Evolutionary conservation across 108 stramenopile genomes (phyloP).

Genomic region (Pelagomonas calceolata): DNA sequence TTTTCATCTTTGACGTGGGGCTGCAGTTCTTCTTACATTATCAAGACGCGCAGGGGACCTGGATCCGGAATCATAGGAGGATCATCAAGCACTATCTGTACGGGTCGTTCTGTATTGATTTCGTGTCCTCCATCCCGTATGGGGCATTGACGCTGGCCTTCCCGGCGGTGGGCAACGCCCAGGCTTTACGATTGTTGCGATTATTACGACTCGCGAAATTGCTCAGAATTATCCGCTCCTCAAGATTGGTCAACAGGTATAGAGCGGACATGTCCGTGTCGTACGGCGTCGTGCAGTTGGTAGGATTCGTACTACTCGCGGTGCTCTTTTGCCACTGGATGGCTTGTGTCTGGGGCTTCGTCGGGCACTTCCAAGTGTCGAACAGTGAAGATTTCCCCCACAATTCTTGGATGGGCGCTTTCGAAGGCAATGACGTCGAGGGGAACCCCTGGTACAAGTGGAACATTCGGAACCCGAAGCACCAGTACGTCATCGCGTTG

Average conservation of each 20-base stretch:
- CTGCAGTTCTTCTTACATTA: constrained; percentile 3
- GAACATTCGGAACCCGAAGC: neutral
- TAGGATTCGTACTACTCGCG: neutral
- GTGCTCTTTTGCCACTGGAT: neutral
- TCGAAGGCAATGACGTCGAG: neutral
- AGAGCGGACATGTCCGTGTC: neutral
- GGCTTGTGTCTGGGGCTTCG: neutral
- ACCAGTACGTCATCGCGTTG: neutral
- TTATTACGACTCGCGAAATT: neutral
- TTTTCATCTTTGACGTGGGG: neutral
- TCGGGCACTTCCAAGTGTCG: neutral
- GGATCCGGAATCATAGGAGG: neutral
- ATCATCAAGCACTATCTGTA: neutral
- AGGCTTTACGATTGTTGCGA: neutral
- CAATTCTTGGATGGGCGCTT: neutral
- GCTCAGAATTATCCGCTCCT: neutral
- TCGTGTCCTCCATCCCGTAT: constrained; percentile 1
- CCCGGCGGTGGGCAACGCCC: neutral
- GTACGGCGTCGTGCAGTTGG: neutral
- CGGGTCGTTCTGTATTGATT: neutral
- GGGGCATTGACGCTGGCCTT: neutral
- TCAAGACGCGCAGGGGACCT: neutral
- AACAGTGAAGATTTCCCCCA: neutral
- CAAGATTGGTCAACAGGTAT: neutral
- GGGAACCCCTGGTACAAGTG: neutral